phyloP scores from a whole-genome alignment of 257 asterid species.

The Forsythia suspensa region DNA sequence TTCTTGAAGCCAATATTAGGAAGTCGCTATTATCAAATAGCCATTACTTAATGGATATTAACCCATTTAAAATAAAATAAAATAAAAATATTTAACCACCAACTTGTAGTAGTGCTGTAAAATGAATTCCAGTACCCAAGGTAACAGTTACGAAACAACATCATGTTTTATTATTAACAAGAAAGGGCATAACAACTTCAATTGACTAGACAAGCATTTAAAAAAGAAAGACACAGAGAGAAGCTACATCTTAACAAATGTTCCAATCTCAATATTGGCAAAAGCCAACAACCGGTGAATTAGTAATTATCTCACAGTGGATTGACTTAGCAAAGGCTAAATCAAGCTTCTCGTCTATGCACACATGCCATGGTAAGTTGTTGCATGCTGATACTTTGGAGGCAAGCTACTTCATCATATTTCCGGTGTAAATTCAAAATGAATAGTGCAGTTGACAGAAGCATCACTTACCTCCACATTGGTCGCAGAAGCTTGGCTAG shows the following conservation, averaged over 20 bases:
- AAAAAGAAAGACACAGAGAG: constrained; percentile 7
- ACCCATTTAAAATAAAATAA: not conserved
- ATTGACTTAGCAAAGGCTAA: not conserved
- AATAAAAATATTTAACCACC: not conserved
- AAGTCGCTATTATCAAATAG: not conserved
- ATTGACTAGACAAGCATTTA: not conserved
- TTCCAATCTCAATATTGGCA: not conserved
- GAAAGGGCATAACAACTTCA: not conserved
- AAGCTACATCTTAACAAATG: constrained; percentile 3
- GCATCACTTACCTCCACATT: constrained; percentile 57
- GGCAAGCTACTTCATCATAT: constrained; percentile 2
- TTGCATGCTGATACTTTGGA: not conserved
- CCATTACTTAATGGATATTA: not conserved
- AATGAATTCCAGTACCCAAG: not conserved
- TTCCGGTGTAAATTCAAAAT: constrained; percentile 5
- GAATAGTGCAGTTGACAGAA: constrained; percentile 3
- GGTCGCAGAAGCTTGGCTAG: constrained; percentile 45
- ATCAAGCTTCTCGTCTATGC: not conserved
- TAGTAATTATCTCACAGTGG: constrained; percentile 5
- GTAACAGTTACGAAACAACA: not conserved
- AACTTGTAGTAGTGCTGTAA: not conserved
- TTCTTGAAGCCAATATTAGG: not conserved
- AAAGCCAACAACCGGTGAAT: not conserved
- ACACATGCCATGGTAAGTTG: not conserved
- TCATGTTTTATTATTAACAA: not conserved